Percentiles rank a stretch among this genome's conserved stretches.
These are phyloP conservation scores for Leccinum longicurvipes DNA, from an alignment of 768 basidiomycete species.

Conservation along the genomic window DNA sequence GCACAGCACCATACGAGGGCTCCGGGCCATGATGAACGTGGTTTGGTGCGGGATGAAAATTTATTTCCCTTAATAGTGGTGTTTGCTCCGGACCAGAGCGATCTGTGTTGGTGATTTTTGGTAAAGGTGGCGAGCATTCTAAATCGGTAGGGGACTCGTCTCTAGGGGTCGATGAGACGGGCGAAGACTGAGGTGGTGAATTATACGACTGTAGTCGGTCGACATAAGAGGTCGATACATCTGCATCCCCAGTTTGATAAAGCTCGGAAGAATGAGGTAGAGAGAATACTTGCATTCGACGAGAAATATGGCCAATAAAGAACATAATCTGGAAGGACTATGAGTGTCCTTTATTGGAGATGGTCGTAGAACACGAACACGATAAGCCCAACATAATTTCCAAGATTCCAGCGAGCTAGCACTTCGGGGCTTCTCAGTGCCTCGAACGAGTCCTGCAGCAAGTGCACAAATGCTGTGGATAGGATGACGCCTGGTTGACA, in stretches of 20 bases:
- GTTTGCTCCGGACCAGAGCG: slow-evolving; percentile 15
- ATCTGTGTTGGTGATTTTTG: slow-evolving; percentile 3
- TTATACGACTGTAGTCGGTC: slow-evolving; percentile 63
- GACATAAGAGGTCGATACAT: slow-evolving; percentile 72
- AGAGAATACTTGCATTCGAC: slow-evolving; percentile 63
- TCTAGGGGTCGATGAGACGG: slow-evolving; percentile 32
- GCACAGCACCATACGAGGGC: slow-evolving; percentile 21
- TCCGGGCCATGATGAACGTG: background rate
- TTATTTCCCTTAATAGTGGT: slow-evolving; percentile 13
- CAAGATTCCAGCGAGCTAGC: slow-evolving; percentile 46
- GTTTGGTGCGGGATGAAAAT: background rate
- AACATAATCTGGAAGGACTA: slow-evolving; percentile 45
- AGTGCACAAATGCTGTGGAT: slow-evolving; percentile 79
- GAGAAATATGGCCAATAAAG: slow-evolving; percentile 69
- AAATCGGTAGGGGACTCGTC: slow-evolving; percentile 16
- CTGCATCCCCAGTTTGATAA: slow-evolving; percentile 34
- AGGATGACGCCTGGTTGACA: slow-evolving; percentile 63
- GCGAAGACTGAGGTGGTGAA: slow-evolving; percentile 42
- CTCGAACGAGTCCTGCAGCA: slow-evolving; percentile 74
- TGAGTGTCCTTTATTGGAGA: slow-evolving; percentile 1
- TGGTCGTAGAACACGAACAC: slow-evolving; percentile 50
- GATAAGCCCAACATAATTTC: slow-evolving; percentile 64
- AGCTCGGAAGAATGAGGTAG: background rate
- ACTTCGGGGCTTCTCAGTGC: slow-evolving; percentile 49
- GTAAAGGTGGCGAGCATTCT: background rate